Percentiles rank a stretch among this genome's conserved stretches.
Conservation (phyloP, 2,329 filamentous ascomycete genomes). For the Hypoxylon sp. region DNA sequence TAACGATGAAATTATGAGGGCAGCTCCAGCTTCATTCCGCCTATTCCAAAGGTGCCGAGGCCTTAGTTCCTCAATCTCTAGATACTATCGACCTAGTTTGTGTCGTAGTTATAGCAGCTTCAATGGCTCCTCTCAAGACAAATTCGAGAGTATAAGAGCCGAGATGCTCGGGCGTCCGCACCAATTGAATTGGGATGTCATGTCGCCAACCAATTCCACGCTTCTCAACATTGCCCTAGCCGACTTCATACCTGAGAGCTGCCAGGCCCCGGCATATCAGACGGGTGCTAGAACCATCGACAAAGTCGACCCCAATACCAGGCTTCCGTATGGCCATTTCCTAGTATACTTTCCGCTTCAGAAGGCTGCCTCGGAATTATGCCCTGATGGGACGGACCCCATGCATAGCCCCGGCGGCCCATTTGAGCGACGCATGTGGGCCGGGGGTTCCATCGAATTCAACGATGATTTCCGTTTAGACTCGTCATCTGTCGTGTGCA, state of each 20-base stretch:
- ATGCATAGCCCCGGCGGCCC: conserved; percentile 79
- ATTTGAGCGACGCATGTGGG: conserved; percentile 88
- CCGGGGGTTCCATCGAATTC: conserved; percentile 79
- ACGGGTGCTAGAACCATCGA: conserved; percentile 18
- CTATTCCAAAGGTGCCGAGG: conserved; percentile 20
- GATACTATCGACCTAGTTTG: conserved; percentile 1
- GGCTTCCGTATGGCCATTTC: conserved; percentile 79
- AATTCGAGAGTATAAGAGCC: conserved; percentile 43
- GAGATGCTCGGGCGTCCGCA: conserved; percentile 47
- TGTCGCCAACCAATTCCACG: conserved; percentile 72
- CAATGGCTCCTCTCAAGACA: conserved; percentile 20
- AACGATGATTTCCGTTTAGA: conserved; percentile 57
- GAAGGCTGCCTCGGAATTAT: conserved; percentile 70
- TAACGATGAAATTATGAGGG: conserved; percentile 32
- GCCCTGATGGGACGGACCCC: conserved; percentile 87
- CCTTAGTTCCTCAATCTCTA: background rate
- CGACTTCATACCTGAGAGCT: conserved; percentile 62
- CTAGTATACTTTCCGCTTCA: conserved; percentile 88
- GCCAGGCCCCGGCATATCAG: conserved; percentile 53
- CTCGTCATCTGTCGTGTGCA: conserved; percentile 58
- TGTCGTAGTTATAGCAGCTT: conserved; percentile 28
- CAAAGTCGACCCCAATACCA: background rate
- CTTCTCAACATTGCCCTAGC: conserved; percentile 74
- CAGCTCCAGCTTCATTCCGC: conserved; percentile 15
- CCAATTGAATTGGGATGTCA: conserved; percentile 45